phyloP scores from a whole-genome alignment of 495 filamentous ascomycete genomes.

The Aspergillus mulundensis region DNA sequence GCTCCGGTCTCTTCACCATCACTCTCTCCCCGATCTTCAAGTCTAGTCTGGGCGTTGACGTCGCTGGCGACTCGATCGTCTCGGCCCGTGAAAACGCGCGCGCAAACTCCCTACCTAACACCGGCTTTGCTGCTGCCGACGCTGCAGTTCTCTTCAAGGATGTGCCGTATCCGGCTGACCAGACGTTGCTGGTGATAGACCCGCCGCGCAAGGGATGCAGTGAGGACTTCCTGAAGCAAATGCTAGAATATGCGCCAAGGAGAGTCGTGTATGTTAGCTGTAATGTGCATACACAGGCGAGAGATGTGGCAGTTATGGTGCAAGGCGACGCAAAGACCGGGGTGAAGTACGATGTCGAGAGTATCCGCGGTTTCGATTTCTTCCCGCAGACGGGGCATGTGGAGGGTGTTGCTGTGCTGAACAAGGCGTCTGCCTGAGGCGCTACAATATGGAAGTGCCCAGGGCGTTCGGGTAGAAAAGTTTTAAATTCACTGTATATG shows the following conservation, averaged over 20 bases:
- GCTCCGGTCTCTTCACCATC: slow-evolving; percentile 94
- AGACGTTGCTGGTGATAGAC: slow-evolving; percentile 89
- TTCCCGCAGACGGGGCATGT: slow-evolving; percentile 98
- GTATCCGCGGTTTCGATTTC: slow-evolving; percentile 90
- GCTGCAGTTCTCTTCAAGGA: slow-evolving; percentile 75
- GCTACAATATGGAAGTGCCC: background rate
- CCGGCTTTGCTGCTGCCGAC: slow-evolving; percentile 80
- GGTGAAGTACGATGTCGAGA: slow-evolving; percentile 81
- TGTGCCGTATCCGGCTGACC: slow-evolving; percentile 63
- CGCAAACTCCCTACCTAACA: slow-evolving; percentile 67
- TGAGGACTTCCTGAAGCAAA: slow-evolving; percentile 72
- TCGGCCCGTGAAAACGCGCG: slow-evolving; percentile 74
- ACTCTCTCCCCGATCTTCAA: slow-evolving; percentile 80
- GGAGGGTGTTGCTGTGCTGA: slow-evolving; percentile 84
- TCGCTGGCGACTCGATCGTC: slow-evolving; percentile 65
- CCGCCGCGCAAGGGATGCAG: slow-evolving; percentile 95
- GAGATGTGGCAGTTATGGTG: slow-evolving; percentile 83
- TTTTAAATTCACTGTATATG: background rate
- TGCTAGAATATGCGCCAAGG: slow-evolving; percentile 68
- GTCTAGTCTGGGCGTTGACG: slow-evolving; percentile 65
- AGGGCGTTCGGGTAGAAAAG: background rate
- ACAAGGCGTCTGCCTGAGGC: slow-evolving; percentile 21
- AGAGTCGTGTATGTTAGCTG: slow-evolving; percentile 92
- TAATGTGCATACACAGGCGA: slow-evolving; percentile 95
- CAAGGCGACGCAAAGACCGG: slow-evolving; percentile 52